phyloP scores from a whole-genome alignment of 2,329 filamentous ascomycete genomes.

The Neonectria neomacrospora region DNA sequence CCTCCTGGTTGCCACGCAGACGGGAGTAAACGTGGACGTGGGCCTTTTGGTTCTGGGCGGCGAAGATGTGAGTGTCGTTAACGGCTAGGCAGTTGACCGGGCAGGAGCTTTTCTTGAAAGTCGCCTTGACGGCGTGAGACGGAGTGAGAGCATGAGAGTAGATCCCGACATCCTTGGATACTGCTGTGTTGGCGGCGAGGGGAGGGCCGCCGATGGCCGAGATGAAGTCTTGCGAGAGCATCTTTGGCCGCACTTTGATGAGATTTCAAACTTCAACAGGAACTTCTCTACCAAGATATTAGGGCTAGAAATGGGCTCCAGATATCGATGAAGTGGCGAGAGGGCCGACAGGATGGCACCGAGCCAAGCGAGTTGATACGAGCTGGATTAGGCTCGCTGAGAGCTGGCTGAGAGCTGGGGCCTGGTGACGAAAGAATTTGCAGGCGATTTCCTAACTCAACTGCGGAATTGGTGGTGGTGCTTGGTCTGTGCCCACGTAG shows the following conservation, averaged over 20 bases:
- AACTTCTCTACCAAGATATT: not conserved
- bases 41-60: constrained; percentile 90
- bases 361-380: constrained; percentile 9
- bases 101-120: constrained; percentile 94
- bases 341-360: not conserved
- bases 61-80: constrained; percentile 85
- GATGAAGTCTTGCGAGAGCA: constrained; percentile 71
- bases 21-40: constrained; percentile 93
- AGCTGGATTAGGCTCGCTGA: constrained; percentile 1
- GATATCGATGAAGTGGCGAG: not conserved
- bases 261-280: not conserved
- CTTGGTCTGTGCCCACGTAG: constrained; percentile 21
- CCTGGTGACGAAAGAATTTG: constrained; percentile 17
- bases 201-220: constrained; percentile 68
- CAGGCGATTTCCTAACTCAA: not conserved
- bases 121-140: constrained; percentile 75
- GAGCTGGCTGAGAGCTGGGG: constrained; percentile 7
- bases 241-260: constrained; percentile 43
- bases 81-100: constrained; percentile 81
- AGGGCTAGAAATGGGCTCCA: not conserved
- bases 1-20: constrained; percentile 86
- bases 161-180: constrained; percentile 84
- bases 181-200: constrained; percentile 69
- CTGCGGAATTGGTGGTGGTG: constrained; percentile 12
- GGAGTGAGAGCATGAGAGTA: constrained; percentile 87